Base-by-base conservation (phyloP, 768 basidiomycete species). In the Xanthoconium stramineum region DNA sequence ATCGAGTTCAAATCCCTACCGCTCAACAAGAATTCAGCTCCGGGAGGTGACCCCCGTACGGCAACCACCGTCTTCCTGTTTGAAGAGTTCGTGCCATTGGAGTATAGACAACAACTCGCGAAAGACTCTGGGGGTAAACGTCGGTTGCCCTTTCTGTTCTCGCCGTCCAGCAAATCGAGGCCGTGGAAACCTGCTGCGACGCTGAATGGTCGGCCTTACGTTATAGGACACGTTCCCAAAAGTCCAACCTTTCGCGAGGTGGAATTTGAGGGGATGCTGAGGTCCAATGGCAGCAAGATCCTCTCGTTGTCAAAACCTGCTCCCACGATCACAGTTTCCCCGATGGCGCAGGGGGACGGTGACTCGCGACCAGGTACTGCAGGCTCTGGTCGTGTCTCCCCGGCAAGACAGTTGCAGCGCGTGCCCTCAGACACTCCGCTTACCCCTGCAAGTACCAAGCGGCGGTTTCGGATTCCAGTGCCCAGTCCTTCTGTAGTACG, bases 81-180 rank as follows among this genome's bases (percentile, higher is more conserved):
- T 60, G 94, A 99, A 72, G 97, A 98, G 71, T 90, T 92, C 53
- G 93, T 99, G 4, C 96, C 95, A 0, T 74, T 83, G 38, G 94
- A 94, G 67, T 94, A 93, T 64, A 79, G 90, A 5, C 84, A 89
- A 44, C 86, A 91, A 61, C 79, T 95, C 7, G 83, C 73, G 6
- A 71, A 83, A 7, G 75, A 79, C 15, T 77, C 81, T 4, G 74
- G 78, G 0, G 75, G 75, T 9, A 79, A 84, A 15, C 77, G 81
- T n/a, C 83, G 85, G 9, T 71, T 91, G n/a, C 86, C 86, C 4
- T 85, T 85, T 15, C 73, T 88, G 38, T 89, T 91, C 60, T 78
- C 83, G 12, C 71, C 80, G 20, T 75, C 78, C 30, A 70, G 69
- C 62, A 71, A 72, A 61, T 69, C 69, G 48, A 71, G 81, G 67